phyloP scores from a whole-genome alignment of 169 alveolate genomes.

The Eimeria acervulina region DNA sequence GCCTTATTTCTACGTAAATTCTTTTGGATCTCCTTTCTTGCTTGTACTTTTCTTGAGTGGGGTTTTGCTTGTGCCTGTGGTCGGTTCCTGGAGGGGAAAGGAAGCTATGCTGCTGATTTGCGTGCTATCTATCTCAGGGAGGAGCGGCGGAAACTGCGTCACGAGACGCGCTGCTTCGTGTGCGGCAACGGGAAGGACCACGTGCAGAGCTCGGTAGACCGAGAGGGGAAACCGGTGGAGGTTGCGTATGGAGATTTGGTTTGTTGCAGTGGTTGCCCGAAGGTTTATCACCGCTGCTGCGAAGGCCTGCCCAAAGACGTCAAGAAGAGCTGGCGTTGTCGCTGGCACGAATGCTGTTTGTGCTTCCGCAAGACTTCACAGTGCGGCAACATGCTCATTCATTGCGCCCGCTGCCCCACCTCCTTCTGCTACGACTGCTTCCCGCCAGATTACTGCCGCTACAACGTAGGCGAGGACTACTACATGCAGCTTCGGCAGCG shows the following conservation, averaged over 20 bases:
- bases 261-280: slow-evolving; percentile 94
- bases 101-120: too few species aligned
- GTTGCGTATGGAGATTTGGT: slow-evolving; percentile 91
- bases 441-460: slow-evolving; percentile 91
- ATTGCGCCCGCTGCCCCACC: slow-evolving; percentile 95
- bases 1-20: too few species aligned
- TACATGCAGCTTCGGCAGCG: slow-evolving; percentile 92
- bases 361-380: slow-evolving; percentile 94
- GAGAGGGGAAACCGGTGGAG: slow-evolving; percentile 88
- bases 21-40: too few species aligned
- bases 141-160: slow-evolving; percentile 91
- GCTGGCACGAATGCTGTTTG: slow-evolving; percentile 96
- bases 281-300: slow-evolving; percentile 93
- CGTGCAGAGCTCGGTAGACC: slow-evolving; percentile 86
- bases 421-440: slow-evolving; percentile 95
- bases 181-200: slow-evolving; percentile 92
- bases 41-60: too few species aligned
- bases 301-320: slow-evolving; percentile 86
- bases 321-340: slow-evolving; percentile 93
- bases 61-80: too few species aligned
- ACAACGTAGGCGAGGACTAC: slow-evolving; percentile 90
- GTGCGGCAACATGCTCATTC: slow-evolving; percentile 94
- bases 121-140: slow-evolving; percentile 75
- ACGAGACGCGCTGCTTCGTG: slow-evolving; percentile 93
- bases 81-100: too few species aligned